Evolutionary conservation across 78 protist genomes (phyloP).

Genomic region (Emiliania huxleyi): DNA sequence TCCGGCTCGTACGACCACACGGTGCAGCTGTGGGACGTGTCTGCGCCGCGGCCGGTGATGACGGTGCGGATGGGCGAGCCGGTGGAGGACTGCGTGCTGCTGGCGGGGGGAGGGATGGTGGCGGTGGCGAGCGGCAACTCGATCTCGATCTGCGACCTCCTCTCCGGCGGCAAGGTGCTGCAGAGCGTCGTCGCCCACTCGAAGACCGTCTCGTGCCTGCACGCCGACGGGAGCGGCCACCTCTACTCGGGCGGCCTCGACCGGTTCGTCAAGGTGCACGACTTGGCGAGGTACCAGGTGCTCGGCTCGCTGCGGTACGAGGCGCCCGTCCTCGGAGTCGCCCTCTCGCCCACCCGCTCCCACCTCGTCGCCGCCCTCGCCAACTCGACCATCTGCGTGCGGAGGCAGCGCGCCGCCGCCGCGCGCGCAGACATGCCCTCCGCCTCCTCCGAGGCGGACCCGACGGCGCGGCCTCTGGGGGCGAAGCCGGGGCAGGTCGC

Average conservation of each 20-base stretch:
- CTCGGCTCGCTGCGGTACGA: constrained; percentile 1
- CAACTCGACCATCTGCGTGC: not conserved
- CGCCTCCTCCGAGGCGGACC: not conserved
- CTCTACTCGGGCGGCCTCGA: constrained; percentile 46
- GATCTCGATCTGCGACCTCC: constrained; percentile 51
- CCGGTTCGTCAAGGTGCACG: constrained; percentile 53
- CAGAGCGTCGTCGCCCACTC: constrained; percentile 29
- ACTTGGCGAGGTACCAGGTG: constrained; percentile 1
- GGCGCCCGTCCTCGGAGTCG: constrained; percentile 43
- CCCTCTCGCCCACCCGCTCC: constrained; percentile 38
- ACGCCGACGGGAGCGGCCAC: not conserved
- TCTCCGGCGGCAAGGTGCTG: constrained; percentile 35
- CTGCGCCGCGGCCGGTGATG: not conserved
- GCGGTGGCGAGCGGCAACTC: not conserved
- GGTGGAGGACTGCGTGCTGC: constrained; percentile 38
- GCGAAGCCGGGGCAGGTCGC: not conserved
- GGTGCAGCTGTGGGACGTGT: constrained; percentile 58
- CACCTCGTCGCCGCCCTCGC: constrained; percentile 36
- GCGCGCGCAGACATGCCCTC: not conserved
- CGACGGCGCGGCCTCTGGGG: not conserved
- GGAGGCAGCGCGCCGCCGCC: not conserved
- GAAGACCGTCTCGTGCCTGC: constrained; percentile 52
- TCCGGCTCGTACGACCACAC: constrained; percentile 66
- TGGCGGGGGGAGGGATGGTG: constrained; percentile 44
- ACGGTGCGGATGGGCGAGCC: constrained; percentile 53